Evolutionary conservation across 345 rosid genomes (phyloP).

Genomic region (Eucalyptus cloeziana): DNA sequence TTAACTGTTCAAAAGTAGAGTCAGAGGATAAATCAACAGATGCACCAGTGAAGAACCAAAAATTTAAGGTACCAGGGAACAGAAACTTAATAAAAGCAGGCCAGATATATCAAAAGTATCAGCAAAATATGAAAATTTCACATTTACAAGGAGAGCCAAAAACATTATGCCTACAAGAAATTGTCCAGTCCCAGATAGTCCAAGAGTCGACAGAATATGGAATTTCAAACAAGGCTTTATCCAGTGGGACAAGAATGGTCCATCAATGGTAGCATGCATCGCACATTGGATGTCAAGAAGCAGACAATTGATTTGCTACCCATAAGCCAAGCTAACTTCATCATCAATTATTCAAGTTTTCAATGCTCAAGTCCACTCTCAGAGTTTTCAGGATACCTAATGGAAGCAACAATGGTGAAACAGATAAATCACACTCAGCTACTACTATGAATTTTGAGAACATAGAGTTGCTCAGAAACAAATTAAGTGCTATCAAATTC

Average conservation of each 20-base stretch:
- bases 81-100: neutral
- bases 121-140: neutral
- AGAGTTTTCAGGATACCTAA: neutral
- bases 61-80: neutral
- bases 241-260: neutral
- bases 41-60: neutral
- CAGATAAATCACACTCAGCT: neutral
- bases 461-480: neutral
- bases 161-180: neutral
- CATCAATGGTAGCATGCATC: neutral
- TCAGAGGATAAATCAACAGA: neutral
- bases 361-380: neutral
- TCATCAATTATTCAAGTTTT: neutral
- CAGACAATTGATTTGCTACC: neutral
- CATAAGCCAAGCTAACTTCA: neutral
- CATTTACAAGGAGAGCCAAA: neutral
- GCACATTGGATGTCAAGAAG: neutral
- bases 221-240: neutral
- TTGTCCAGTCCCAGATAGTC: neutral
- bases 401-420: neutral
- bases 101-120: neutral
- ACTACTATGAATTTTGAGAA: neutral
- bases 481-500: neutral
- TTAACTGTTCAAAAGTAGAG: neutral
- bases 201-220: neutral